phyloP scores from a whole-genome alignment of 1,284 basidiomycete genomes.

The Paramarasmius palmivorus region DNA sequence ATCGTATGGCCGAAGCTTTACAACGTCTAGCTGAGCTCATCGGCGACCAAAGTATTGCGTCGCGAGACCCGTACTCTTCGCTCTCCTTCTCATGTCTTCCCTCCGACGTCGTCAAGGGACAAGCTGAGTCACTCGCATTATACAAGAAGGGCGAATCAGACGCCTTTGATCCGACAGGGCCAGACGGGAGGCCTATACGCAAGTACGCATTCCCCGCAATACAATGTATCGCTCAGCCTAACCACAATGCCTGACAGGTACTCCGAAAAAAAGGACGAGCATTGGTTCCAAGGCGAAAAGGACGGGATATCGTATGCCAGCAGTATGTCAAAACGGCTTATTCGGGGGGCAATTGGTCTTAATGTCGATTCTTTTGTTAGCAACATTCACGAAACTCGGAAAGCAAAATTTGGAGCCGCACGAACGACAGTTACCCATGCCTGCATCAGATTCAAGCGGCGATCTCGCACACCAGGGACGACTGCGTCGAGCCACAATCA shows the following conservation, averaged over 20 bases:
- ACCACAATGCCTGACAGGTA: slow-evolving; percentile 32
- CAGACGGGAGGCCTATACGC: slow-evolving; percentile 58
- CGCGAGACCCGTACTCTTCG: slow-evolving; percentile 55
- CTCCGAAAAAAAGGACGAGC: slow-evolving; percentile 51
- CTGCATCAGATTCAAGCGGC: slow-evolving; percentile 23
- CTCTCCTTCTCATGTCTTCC: slow-evolving; percentile 71
- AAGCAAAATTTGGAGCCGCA: slow-evolving; percentile 25
- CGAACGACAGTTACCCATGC: slow-evolving; percentile 19
- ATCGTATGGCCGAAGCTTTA: slow-evolving; percentile 57
- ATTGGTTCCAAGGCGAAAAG: slow-evolving; percentile 65
- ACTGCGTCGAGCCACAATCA: slow-evolving; percentile 39
- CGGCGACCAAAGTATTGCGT: slow-evolving; percentile 45
- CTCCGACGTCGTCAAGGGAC: slow-evolving; percentile 48
- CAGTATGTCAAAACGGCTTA: slow-evolving; percentile 21
- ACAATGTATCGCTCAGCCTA: not conserved
- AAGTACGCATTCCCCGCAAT: slow-evolving; percentile 43
- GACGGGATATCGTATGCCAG: slow-evolving; percentile 59
- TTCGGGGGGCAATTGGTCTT: not conserved
- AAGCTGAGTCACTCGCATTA: slow-evolving; percentile 46
- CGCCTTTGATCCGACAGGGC: slow-evolving; percentile 59
- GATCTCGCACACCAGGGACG: slow-evolving; percentile 40
- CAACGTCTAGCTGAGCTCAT: slow-evolving; percentile 50
- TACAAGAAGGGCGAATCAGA: slow-evolving; percentile 46
- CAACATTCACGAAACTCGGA: slow-evolving; percentile 20
- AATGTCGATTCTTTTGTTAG: not conserved